A percentile compares a stretch with the other conserved stretches of the same genome.
Conservation (phyloP, 2,329 filamentous ascomycete genomes). For the Sporothrix mexicana region DNA sequence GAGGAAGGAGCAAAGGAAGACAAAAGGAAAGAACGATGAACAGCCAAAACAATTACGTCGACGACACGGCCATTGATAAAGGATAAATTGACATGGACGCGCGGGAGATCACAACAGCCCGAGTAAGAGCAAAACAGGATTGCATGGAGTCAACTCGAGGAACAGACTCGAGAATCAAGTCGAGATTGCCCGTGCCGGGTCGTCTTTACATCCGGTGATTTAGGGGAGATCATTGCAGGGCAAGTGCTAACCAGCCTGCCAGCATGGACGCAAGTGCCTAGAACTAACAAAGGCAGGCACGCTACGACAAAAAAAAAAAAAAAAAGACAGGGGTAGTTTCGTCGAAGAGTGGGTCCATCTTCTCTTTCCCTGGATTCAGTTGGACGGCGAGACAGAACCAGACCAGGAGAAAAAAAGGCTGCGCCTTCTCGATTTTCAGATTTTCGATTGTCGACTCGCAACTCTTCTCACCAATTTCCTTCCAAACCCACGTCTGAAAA, state of each 20-base stretch:
- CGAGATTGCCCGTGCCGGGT: constrained; percentile 7
- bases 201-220: neutral
- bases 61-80: neutral
- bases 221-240: constrained; percentile 5
- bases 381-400: constrained; percentile 19
- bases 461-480: too few species aligned
- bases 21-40: neutral
- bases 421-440: constrained; percentile 3
- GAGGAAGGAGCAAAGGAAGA: neutral
- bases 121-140: neutral
- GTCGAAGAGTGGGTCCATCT: neutral
- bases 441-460: neutral
- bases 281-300: neutral
- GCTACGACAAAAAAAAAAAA: neutral
- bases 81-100: neutral
- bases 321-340: neutral
- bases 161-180: neutral
- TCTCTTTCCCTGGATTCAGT: neutral
- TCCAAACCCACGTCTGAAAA: neutral
- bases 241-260: neutral
- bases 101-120: constrained; percentile 7
- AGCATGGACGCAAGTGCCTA: too few species aligned
- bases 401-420: constrained; percentile 2
- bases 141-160: neutral
- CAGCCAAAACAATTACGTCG: neutral